A percentile compares a stretch with the other conserved stretches of the same genome.
These are phyloP conservation scores for Aaosphaeria arxii DNA, from an alignment of 2,329 filamentous ascomycete species.

Conservation along the genomic window DNA sequence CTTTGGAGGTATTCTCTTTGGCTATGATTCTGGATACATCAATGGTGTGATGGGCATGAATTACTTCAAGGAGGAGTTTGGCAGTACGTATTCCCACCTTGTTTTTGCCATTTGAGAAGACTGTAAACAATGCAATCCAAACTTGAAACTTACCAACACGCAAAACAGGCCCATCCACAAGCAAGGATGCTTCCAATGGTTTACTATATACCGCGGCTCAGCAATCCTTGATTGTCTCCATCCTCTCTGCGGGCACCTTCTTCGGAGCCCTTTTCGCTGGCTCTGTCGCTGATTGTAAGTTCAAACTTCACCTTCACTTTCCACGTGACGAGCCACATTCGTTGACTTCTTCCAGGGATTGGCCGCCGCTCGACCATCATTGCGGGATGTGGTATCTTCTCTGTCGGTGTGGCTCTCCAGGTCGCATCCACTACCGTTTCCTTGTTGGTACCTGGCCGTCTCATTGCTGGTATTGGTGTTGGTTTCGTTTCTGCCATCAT, in stretches of 20 bases:
- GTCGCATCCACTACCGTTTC: slow-evolving; percentile 30
- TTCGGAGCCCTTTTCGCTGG: slow-evolving; percentile 72
- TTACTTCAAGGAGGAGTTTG: slow-evolving; percentile 34
- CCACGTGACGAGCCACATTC: neutral
- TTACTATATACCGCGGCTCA: slow-evolving; percentile 45
- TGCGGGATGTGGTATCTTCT: slow-evolving; percentile 33
- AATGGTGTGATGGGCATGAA: slow-evolving; percentile 57
- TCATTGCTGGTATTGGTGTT: slow-evolving; percentile 39
- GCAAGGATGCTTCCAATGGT: slow-evolving; percentile 38
- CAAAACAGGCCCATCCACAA: slow-evolving; percentile 61
- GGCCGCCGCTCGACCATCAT: slow-evolving; percentile 65
- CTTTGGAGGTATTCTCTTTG: slow-evolving; percentile 67
- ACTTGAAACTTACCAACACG: slow-evolving; percentile 3
- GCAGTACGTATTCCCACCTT: slow-evolving; percentile 32
- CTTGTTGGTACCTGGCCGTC: slow-evolving; percentile 37
- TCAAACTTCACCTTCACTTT: neutral
- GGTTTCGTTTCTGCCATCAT: slow-evolving; percentile 40
- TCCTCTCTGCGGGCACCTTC: slow-evolving; percentile 80
- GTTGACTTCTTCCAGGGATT: slow-evolving; percentile 29
- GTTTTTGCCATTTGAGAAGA: too few species aligned
- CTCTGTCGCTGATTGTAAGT: slow-evolving; percentile 56
- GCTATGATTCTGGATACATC: slow-evolving; percentile 76
- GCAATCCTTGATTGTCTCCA: slow-evolving; percentile 73
- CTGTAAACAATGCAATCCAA: neutral
- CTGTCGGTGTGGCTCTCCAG: slow-evolving; percentile 37